These are phyloP conservation scores for Sphaerulina vaccinii DNA, from an alignment of 2,329 filamentous ascomycete species.

Conservation along the genomic window DNA sequence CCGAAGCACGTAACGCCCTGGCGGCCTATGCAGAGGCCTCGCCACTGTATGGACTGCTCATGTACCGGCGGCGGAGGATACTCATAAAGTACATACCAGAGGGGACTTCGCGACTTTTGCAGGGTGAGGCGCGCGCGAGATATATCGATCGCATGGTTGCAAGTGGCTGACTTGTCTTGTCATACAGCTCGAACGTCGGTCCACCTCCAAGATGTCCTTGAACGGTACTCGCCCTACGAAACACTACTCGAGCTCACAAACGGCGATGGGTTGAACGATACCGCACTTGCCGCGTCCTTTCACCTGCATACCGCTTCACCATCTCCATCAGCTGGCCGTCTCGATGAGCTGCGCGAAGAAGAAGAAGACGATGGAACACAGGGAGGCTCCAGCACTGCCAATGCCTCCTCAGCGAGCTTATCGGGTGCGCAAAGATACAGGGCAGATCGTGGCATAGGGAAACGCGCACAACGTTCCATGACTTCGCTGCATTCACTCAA, in stretches of 20 bases:
- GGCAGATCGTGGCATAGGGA: conserved; percentile 24
- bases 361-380: conserved; percentile 63
- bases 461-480: conserved; percentile 18
- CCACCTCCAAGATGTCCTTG: conserved; percentile 61
- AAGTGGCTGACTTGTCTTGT: conserved; percentile 1
- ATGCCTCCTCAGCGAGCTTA: conserved; percentile 18
- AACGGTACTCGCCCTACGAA: conserved; percentile 80
- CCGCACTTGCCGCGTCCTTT: conserved; percentile 81
- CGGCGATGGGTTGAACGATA: conserved; percentile 79
- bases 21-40: conserved; percentile 77
- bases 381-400: conserved; percentile 7
- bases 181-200: conserved; percentile 73
- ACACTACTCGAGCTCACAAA: conserved; percentile 74
- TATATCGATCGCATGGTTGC: neutral
- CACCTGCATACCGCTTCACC: conserved; percentile 84
- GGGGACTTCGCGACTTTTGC: conserved; percentile 82
- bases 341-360: conserved; percentile 94
- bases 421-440: conserved; percentile 29
- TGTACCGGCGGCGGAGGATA: conserved; percentile 85
- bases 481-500: conserved; percentile 23
- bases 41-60: conserved; percentile 86
- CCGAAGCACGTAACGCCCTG: conserved; percentile 77
- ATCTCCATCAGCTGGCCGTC: conserved; percentile 77
- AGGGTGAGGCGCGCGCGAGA: conserved; percentile 63
- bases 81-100: conserved; percentile 91